Conservation (phyloP, 306 rosid species). For the Casuarina equisetifolia region DNA sequence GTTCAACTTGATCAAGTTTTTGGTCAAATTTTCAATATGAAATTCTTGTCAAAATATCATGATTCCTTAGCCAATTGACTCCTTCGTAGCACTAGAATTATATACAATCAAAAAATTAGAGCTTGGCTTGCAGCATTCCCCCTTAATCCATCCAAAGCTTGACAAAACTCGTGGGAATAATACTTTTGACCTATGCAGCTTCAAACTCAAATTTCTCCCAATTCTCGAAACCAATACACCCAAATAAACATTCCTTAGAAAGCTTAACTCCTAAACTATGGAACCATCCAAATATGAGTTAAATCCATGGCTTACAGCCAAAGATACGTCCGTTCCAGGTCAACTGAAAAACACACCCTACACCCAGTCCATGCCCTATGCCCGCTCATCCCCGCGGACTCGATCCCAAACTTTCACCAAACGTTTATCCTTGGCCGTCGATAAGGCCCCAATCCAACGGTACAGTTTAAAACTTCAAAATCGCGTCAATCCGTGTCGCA, state of each 20-base stretch:
- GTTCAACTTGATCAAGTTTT: conserved; percentile 7
- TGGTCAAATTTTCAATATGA: neutral
- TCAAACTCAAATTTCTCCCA: conserved; percentile 13
- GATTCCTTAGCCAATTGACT: neutral
- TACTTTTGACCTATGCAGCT: conserved; percentile 15
- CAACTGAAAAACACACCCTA: conserved; percentile 37
- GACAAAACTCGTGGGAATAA: neutral
- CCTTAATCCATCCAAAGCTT: conserved; percentile 2
- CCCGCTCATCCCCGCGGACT: neutral
- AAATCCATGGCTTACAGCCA: neutral
- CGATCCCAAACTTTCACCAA: conserved; percentile 14
- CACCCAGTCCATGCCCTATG: neutral
- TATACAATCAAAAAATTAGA: neutral
- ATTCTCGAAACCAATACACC: neutral
- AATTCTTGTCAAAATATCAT: neutral
- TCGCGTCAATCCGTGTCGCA: conserved; percentile 33
- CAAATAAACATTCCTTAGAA: conserved; percentile 10
- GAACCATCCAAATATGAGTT: neutral
- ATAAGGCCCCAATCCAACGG: conserved; percentile 31
- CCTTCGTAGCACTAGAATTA: neutral
- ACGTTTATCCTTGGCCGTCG: conserved; percentile 23
- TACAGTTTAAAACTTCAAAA: neutral
- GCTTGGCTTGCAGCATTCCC: neutral
- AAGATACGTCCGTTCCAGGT: conserved; percentile 18
- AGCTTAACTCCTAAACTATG: conserved; percentile 12